Percentiles rank a stretch among this genome's conserved stretches.
These are phyloP conservation scores for Penicillium sp. DNA, from an alignment of 2,329 filamentous ascomycete species.

Conservation along the genomic window DNA sequence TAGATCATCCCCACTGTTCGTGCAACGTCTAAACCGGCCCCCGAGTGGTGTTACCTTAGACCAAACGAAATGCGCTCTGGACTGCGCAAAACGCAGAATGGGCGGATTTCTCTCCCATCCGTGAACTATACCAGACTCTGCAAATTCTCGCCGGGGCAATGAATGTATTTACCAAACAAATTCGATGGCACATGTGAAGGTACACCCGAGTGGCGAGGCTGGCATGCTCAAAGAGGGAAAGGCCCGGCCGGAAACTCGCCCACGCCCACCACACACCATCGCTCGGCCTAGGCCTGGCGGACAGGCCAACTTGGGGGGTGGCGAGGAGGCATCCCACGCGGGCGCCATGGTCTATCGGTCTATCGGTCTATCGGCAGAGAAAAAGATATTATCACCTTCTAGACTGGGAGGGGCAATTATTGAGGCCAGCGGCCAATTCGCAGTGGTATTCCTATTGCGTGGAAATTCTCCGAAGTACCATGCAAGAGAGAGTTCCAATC, in stretches of 20 bases:
- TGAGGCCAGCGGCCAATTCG: no score
- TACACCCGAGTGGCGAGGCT: slow-evolving; percentile 7
- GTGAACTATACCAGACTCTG: no score
- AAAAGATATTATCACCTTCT: no score
- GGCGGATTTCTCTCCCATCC: no score
- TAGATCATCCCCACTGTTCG: slow-evolving; percentile 4
- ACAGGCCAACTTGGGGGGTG: neutral
- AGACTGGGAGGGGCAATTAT: neutral
- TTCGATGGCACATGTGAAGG: neutral
- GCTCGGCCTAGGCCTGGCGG: neutral
- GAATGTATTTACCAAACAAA: no score
- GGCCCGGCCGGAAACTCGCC: slow-evolving; percentile 17
- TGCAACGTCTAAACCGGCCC: slow-evolving; percentile 3
- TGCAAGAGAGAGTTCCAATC: neutral
- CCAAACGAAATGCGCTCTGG: neutral
- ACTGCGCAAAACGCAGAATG: no score
- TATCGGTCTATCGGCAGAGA: no score
- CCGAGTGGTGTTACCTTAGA: neutral
- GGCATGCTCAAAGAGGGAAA: slow-evolving; percentile 3
- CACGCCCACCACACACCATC: no score
- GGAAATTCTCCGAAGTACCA: neutral
- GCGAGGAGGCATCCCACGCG: neutral
- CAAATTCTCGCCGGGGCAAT: no score
- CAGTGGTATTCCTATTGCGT: neutral
- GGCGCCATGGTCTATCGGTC: neutral